Base-by-base conservation (phyloP, 2,329 filamentous ascomycete species). In the Ophidiomyces ophidiicola region DNA sequence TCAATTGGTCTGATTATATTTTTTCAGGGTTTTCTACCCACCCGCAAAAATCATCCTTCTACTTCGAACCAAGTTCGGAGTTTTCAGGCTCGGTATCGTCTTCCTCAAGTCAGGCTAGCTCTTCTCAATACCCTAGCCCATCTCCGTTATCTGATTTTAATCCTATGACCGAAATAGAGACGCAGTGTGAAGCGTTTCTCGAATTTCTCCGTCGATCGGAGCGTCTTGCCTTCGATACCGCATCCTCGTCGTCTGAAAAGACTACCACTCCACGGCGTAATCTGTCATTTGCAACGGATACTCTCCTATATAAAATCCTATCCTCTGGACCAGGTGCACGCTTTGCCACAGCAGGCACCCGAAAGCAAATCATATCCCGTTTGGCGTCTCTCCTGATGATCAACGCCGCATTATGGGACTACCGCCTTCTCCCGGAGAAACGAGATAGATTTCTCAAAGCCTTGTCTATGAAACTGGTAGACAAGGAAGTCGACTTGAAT, bases 1-100 rank as follows among this genome's bases (percentile, higher is more conserved):
- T 62, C 30, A 61, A 63, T 36, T 63, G 59, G 60, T 57, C 58
- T 42, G 60, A 63, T 44, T 62, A 63, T 43, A 59, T 60, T 21
- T 50, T 62, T 29, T 55, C 58, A 0, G 59, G 61, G 1, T 63
- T 61, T 44, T 32, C 28, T 15, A 39, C 36, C 12, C 55, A 61
- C 39, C 53, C 53, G 1, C 48, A 55, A 8, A 53, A 52, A 4
- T 48, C 52, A 1, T 57, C 53, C 26, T 61, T 63, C 36, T 56
- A 53, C 40, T 61, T 56, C 36, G 55, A 61, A 35, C 29, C 28
- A 8, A 12, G 34, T 19, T 35, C 36, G 6, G 29, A 35, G 11
- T 43, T 46, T 10, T 48, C 45, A 3, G 49, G 50, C 12, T 53
- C 53, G 6, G 53, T 51, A 19, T 47, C 48, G 2, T 49, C 48